Evolutionary conservation across 2,329 filamentous ascomycete species (phyloP).

Genomic region (Sporothrix dimorphospora): DNA sequence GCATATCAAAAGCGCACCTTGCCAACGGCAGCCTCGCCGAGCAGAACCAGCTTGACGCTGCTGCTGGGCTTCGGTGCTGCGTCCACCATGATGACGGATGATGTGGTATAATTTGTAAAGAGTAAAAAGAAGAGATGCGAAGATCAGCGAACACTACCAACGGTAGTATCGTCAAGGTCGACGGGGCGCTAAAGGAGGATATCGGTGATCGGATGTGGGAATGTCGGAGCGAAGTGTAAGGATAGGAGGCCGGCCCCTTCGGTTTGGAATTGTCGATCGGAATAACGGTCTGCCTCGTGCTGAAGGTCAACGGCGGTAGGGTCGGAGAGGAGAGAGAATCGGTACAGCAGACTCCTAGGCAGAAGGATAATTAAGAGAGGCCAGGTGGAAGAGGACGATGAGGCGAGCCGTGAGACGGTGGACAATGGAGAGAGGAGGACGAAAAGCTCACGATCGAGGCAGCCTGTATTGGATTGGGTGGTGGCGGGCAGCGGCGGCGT

Average conservation of each 20-base stretch:
- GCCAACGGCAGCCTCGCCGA: slow-evolving; percentile 96
- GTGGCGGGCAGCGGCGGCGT: slow-evolving; percentile 29
- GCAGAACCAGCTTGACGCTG: slow-evolving; percentile 98
- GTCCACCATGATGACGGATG: slow-evolving; percentile 58
- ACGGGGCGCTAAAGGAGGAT: not conserved
- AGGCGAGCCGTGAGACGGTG: not conserved
- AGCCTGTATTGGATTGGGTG: slow-evolving; percentile 19
- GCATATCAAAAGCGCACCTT: slow-evolving; percentile 65
- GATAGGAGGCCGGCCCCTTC: slow-evolving; percentile 25
- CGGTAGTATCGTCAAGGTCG: not conserved
- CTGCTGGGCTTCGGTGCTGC: slow-evolving; percentile 90
- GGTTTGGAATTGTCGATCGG: slow-evolving; percentile 3
- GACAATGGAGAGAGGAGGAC: not conserved
- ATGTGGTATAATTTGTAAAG: not conserved
- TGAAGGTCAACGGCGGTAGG: not conserved
- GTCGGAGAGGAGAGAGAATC: not conserved
- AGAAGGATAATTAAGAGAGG: not conserved
- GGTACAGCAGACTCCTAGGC: not conserved
- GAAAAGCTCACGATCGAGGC: slow-evolving; percentile 27
- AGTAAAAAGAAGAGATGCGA: not conserved
- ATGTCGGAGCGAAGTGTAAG: not conserved
- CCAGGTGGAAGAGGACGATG: not conserved
- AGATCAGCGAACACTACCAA: not conserved
- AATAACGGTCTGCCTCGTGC: not conserved
- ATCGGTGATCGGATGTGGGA: not conserved